phyloP scores from a whole-genome alignment of 2,329 filamentous ascomycete species.

The Colletotrichum musicola region DNA sequence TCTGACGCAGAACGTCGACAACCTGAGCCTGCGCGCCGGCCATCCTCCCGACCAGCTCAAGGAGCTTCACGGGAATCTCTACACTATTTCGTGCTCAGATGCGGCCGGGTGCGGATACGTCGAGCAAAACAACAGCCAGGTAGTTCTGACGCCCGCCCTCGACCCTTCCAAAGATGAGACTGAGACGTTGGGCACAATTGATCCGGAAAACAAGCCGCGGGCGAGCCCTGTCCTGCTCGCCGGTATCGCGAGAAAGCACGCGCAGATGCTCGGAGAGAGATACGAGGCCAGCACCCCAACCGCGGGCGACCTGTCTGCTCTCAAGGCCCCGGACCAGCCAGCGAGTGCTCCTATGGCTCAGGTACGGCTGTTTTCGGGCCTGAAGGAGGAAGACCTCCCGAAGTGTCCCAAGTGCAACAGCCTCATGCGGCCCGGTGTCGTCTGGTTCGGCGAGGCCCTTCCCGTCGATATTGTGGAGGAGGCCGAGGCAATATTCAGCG shows the following conservation, averaged over 20 bases:
- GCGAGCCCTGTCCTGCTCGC: conserved; percentile 40
- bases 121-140: conserved; percentile 68
- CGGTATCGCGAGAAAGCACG: conserved; percentile 53
- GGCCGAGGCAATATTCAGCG: conserved; percentile 65
- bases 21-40: conserved; percentile 67
- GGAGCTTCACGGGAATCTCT: conserved; percentile 59
- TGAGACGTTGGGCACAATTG: conserved; percentile 30
- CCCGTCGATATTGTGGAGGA: conserved; percentile 61
- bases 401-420: conserved; percentile 68
- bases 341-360: neutral
- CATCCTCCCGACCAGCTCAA: conserved; percentile 70
- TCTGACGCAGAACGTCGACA: conserved; percentile 75
- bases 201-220: conserved; percentile 27
- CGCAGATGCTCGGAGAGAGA: conserved; percentile 68
- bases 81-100: conserved; percentile 50
- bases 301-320: conserved; percentile 25
- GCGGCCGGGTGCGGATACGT: conserved; percentile 68
- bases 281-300: conserved; percentile 47
- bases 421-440: conserved; percentile 73
- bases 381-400: conserved; percentile 65
- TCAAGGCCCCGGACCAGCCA: conserved; percentile 22
- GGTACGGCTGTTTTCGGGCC: conserved; percentile 52
- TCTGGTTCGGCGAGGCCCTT: conserved; percentile 76
- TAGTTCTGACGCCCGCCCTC: conserved; percentile 73
- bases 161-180: conserved; percentile 61